Percentiles rank a stretch among this genome's conserved stretches.
These are phyloP conservation scores for Solanum verrucosum DNA, from an alignment of 257 asterid species.

Conservation along the genomic window DNA sequence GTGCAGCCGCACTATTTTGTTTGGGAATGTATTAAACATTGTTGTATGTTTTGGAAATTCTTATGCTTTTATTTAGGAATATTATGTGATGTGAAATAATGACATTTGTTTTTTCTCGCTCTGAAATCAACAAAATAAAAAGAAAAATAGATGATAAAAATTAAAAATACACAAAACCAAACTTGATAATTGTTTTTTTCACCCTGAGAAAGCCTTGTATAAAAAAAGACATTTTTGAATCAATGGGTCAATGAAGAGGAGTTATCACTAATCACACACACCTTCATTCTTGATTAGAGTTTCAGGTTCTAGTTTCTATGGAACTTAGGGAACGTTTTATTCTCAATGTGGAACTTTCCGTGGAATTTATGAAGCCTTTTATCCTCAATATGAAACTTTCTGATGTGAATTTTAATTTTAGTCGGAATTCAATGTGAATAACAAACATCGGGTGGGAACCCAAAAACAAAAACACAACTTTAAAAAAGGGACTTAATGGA, in stretches of 20 bases:
- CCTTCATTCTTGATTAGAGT: background rate
- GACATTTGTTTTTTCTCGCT: background rate
- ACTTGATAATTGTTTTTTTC: background rate
- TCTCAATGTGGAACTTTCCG: too few species aligned
- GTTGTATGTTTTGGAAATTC: background rate
- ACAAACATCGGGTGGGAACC: fast-evolving
- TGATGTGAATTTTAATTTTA: too few species aligned
- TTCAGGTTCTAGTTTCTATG: fast-evolving
- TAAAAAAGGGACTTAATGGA: background rate
- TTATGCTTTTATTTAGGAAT: background rate
- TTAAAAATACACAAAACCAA: background rate
- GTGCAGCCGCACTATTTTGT: background rate
- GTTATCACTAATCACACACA: background rate
- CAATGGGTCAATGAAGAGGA: background rate
- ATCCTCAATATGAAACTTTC: fast-evolving
- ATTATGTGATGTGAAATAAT: background rate
- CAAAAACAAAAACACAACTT: background rate
- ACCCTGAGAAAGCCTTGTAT: background rate
- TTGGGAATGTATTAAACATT: background rate
- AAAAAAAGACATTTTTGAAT: background rate
- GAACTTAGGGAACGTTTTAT: fast-evolving
- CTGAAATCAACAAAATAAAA: too few species aligned
- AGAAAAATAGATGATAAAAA: too few species aligned
- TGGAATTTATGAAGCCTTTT: too few species aligned
- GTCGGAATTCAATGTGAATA: background rate